Base-by-base conservation (phyloP, 2,329 filamentous ascomycete species). In the Paracoccidioides lutzii region DNA sequence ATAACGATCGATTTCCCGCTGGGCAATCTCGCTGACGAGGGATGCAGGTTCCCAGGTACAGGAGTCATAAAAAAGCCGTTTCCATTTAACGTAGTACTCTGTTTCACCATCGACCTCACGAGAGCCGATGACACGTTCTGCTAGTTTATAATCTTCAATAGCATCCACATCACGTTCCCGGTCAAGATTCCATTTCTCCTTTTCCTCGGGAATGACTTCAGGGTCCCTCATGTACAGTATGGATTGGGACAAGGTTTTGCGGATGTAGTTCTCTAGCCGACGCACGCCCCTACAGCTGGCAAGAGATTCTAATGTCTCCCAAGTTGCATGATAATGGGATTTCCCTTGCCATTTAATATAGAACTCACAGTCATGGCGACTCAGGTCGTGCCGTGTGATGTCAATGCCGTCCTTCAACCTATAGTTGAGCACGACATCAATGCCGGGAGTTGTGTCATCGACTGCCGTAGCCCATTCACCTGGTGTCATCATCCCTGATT, bases 31-130 rank as follows among this genome's bases (percentile, higher is more conserved):
- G 66, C 83, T 87, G 63, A 97, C 81, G 38, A 91, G 78, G 5
- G 81, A 78, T 42, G 84, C 87, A 43, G 77, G 73, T 69, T 98
- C 93, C 94, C 94, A 98, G 1, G 94, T 98, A 71, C 88, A 95
- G 59, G 85, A 84, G 64, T 97, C 90, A 67, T 98, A 98, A 53
- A 85, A 88, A 53, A 97, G 80, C 9, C 88, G 88, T 71, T 93
- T 95, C 90, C 93, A 98, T 74, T 98, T 98, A 71, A 97, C 86
- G 61, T 84, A 88, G 70, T 98, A 98, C 68, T 97, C 89, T 0
- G 81, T 81, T 51, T 83, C 88, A 7, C 87, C 85, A 12, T 93
- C 89, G 30, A 85, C 86, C 57, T 89, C 82, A 59, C 87, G 84
- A 57, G 85, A 81, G 54, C 88, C 87, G 63, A 98, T 95, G 57